Evolutionary conservation across 2,329 filamentous ascomycete species (phyloP), one percentile per base, ranked within the genome.

Genomic region (Epichloe sp.): DNA sequence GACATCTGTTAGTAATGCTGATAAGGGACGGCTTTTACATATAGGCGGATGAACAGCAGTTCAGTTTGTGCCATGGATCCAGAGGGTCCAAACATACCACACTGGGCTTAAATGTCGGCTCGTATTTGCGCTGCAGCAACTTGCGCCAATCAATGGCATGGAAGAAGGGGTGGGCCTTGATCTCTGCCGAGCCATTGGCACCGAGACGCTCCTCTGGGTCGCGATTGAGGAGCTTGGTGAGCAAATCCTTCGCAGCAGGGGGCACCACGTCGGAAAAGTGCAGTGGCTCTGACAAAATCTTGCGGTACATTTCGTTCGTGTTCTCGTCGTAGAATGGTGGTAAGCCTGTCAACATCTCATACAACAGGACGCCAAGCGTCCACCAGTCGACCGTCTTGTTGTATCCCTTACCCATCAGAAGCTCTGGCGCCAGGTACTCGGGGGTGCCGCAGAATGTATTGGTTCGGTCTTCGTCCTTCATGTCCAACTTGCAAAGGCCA

Each of bases 321-420:
- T 96, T 96, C 70, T 98, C 93, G 62, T 97, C 91, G 70, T 98
- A 98, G 72, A 97, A 98, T 0, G 93, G 93, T 36, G 93, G 93
- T 44, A 97, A 76, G 51, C 93, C 93, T 52, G 93, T 97, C 76
- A 97, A 75, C 93, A 98, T 98, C 73, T 98, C 93, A 67, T 96
- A 98, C 35, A 98, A 79, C 51, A 98, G 76, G 53, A 98, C 93
- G 62, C 93, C 93, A 17, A 98, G 78, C 23, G 93, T 97, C 93
- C 93, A 98, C 93, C 93, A 98, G 66, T 96, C 90, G 42, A 97
- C 93, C 15, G 89, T 88, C 77, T 97, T 97, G 62, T 94, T 95
- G 74, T 97, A 97, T 49, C 93, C 93, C 62, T 93, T 86, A 47
- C 90, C 91, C 63, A 95, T 83, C 34, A 98, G 76, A 53, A 98